phyloP scores from a whole-genome alignment of 108 stramenopile species.

The Nannochloropsis salina region DNA sequence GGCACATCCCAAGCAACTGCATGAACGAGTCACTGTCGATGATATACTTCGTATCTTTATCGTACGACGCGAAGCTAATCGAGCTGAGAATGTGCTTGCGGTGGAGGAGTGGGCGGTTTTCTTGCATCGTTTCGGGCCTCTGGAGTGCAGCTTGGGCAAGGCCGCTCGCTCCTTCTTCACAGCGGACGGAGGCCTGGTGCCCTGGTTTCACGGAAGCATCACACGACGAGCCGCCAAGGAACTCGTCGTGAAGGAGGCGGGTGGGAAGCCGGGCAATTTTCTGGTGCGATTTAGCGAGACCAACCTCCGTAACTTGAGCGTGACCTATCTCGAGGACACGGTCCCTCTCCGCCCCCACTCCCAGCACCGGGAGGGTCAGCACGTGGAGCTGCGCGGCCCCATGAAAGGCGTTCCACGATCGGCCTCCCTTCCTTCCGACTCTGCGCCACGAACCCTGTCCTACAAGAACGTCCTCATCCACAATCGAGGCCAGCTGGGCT shows the following conservation, averaged over 20 bases:
- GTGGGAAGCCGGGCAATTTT: not conserved
- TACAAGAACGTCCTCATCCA: not conserved
- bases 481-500: not conserved
- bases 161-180: not conserved
- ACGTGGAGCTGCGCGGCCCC: not conserved
- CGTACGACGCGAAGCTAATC: not conserved
- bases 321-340: not conserved
- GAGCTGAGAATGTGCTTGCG: not conserved
- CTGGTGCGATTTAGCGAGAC: not conserved
- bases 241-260: not conserved
- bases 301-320: not conserved
- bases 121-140: not conserved
- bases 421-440: too few species aligned
- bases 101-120: not conserved
- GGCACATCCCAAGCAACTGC: not conserved
- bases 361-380: not conserved
- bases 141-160: not conserved
- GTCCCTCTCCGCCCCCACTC: not conserved
- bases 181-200: not conserved
- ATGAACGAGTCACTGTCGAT: not conserved
- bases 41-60: not conserved
- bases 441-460: too few species aligned
- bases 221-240: not conserved
- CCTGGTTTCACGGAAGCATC: constrained; percentile 20
- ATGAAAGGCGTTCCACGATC: too few species aligned